phyloP scores from a whole-genome alignment of 768 basidiomycete species.

The Tricholoma flavovirens region DNA sequence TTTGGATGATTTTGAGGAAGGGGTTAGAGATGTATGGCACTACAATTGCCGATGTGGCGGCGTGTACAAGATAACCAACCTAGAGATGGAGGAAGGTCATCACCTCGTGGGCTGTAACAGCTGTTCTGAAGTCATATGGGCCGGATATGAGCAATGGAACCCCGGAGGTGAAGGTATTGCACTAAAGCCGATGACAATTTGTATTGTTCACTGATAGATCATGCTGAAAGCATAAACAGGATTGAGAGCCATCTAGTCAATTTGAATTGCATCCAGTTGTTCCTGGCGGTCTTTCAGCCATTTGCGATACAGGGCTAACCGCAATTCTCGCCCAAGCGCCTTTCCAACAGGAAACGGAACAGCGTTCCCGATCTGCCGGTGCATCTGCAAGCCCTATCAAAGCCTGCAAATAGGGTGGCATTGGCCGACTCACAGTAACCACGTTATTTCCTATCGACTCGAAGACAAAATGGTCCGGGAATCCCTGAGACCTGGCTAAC shows the following conservation, averaged over 20 bases:
- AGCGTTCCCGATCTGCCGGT: slow-evolving; percentile 78
- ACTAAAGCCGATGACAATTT: background rate
- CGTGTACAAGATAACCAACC: slow-evolving; percentile 48
- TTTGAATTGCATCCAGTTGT: slow-evolving; percentile 28
- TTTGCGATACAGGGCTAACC: slow-evolving; percentile 42
- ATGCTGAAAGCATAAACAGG: background rate
- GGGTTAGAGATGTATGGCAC: slow-evolving; percentile 36
- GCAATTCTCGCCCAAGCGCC: slow-evolving; percentile 63
- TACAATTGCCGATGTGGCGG: slow-evolving; percentile 75
- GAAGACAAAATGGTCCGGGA: slow-evolving; percentile 71
- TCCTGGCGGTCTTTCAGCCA: slow-evolving; percentile 39
- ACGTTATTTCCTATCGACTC: slow-evolving; percentile 45
- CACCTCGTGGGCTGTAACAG: slow-evolving; percentile 69
- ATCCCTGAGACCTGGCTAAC: slow-evolving; percentile 75
- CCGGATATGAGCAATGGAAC: slow-evolving; percentile 64
- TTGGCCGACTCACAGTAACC: slow-evolving; percentile 44
- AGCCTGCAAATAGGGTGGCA: background rate
- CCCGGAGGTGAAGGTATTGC: slow-evolving; percentile 18
- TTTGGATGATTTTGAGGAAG: slow-evolving; percentile 61
- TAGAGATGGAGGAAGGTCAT: slow-evolving; percentile 60
- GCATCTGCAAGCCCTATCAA: slow-evolving; percentile 45
- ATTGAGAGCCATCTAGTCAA: slow-evolving; percentile 14
- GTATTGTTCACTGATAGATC: background rate
- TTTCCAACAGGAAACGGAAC: slow-evolving; percentile 61
- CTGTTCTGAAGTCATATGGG: slow-evolving; percentile 83